phyloP scores from a whole-genome alignment of 2,329 filamentous ascomycete genomes.

The Alternaria rosae region DNA sequence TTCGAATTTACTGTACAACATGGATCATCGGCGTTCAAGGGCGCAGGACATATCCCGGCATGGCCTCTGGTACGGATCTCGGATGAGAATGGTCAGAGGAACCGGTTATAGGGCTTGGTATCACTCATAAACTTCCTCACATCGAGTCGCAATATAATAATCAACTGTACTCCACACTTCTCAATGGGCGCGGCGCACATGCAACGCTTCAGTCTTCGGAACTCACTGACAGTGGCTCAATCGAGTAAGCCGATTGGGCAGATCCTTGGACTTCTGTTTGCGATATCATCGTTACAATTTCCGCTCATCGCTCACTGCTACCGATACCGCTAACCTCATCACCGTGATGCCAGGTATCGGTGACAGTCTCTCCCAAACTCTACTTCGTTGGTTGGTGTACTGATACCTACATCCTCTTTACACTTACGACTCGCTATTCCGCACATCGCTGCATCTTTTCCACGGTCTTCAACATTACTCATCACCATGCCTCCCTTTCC shows the following conservation, averaged over 20 bases:
- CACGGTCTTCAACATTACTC: accelerated
- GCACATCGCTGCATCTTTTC: neutral
- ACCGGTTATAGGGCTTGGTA: accelerated
- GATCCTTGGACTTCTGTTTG: neutral
- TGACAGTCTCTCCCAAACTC: neutral
- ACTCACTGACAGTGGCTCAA: accelerated
- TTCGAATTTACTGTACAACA: neutral
- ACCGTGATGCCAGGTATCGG: neutral
- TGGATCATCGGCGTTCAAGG: neutral
- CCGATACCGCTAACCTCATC: neutral
- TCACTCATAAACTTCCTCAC: neutral
- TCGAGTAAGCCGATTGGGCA: neutral
- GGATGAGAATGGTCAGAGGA: neutral
- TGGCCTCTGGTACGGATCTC: neutral
- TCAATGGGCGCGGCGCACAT: neutral
- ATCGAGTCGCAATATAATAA: neutral
- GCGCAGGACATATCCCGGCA: neutral
- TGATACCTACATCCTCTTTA: neutral
- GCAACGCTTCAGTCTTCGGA: neutral
- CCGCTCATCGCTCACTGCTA: neutral
- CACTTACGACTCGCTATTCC: neutral
- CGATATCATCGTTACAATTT: neutral
- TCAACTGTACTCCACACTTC: neutral
- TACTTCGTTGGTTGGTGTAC: too few relatives aligned
- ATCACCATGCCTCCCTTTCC: neutral